A percentile compares a stretch with the other conserved stretches of the same genome.
phyloP scores from a whole-genome alignment of 2,329 filamentous ascomycete genomes.

The Verticillium klebahnii region DNA sequence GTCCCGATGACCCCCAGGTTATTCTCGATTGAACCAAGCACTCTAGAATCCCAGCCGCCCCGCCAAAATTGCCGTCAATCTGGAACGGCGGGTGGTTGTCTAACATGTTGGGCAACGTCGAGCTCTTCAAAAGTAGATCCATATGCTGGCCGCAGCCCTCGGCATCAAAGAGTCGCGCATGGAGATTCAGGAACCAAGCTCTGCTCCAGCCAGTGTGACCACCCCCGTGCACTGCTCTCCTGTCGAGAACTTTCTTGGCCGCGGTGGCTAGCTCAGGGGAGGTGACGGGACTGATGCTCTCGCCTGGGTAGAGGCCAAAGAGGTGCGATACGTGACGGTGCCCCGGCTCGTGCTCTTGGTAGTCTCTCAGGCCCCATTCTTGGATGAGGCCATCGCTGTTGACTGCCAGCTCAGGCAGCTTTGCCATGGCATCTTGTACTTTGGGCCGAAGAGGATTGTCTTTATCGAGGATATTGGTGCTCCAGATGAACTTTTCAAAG shows the following conservation, averaged over 20 bases:
- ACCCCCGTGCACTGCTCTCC: conserved; percentile 26
- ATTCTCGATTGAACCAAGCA: conserved; percentile 8
- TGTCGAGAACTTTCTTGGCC: conserved; percentile 21
- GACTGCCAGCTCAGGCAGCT: conserved; percentile 15
- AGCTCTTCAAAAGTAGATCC: conserved; percentile 7
- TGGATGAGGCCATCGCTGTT: conserved; percentile 28
- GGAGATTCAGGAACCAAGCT: conserved; percentile 41
- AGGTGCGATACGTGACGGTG: conserved; percentile 48
- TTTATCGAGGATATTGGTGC: conserved; percentile 9
- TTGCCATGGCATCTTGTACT: conserved; percentile 3
- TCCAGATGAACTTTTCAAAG: conserved; percentile 19
- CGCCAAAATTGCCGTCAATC: conserved; percentile 46
- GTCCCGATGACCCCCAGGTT: not conserved
- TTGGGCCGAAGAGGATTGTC: not conserved
- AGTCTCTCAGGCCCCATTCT: conserved; percentile 38
- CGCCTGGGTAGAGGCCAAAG: conserved; percentile 39
- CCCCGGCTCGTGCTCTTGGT: conserved; percentile 36
- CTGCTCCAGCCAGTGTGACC: conserved; percentile 46
- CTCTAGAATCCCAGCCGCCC: conserved; percentile 31
- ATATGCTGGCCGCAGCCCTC: conserved; percentile 17
- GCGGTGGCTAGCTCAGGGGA: conserved; percentile 17
- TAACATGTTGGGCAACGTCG: conserved; percentile 10
- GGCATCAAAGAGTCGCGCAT: conserved; percentile 34
- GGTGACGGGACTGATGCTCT: conserved; percentile 19
- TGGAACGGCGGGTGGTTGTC: conserved; percentile 33